These are phyloP conservation scores for Arthrobotrys megalospora DNA, from an alignment of 2,329 filamentous ascomycete genomes.

Conservation along the genomic window DNA sequence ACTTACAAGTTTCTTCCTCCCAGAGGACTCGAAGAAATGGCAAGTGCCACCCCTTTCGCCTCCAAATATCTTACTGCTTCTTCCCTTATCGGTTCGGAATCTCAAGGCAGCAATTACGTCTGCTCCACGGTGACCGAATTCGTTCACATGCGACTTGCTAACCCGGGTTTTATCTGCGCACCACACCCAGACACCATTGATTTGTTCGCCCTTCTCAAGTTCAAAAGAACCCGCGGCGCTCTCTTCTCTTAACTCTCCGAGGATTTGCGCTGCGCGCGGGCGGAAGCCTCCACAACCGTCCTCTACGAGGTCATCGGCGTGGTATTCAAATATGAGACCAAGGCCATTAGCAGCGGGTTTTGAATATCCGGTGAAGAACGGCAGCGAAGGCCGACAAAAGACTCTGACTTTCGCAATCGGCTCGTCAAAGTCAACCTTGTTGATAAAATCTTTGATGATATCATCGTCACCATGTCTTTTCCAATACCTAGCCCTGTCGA, in stretches of 20 bases:
- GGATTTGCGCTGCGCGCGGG: constrained; percentile 41
- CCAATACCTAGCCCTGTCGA: constrained; percentile 56
- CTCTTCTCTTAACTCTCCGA: constrained; percentile 57
- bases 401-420: constrained; percentile 45
- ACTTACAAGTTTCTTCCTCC: constrained; percentile 57
- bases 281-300: constrained; percentile 49
- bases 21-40: constrained; percentile 59
- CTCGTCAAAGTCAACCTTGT: constrained; percentile 52
- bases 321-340: constrained; percentile 53
- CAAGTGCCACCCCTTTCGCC: constrained; percentile 50
- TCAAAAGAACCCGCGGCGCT: constrained; percentile 52
- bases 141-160: constrained; percentile 54
- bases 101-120: constrained; percentile 50
- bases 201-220: constrained; percentile 47
- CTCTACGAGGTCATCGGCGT: constrained; percentile 46
- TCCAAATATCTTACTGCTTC: constrained; percentile 47
- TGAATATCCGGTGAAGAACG: constrained; percentile 47
- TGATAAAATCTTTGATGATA: constrained; percentile 55
- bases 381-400: constrained; percentile 44
- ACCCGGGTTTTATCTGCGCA: constrained; percentile 50
- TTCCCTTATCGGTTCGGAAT: constrained; percentile 51
- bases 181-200: constrained; percentile 58
- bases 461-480: constrained; percentile 44
- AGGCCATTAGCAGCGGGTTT: constrained; percentile 48
- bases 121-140: constrained; percentile 51